Evolutionary conservation across 2,329 filamentous ascomycete species (phyloP).

Genomic region (Huntiella omanensis): DNA sequence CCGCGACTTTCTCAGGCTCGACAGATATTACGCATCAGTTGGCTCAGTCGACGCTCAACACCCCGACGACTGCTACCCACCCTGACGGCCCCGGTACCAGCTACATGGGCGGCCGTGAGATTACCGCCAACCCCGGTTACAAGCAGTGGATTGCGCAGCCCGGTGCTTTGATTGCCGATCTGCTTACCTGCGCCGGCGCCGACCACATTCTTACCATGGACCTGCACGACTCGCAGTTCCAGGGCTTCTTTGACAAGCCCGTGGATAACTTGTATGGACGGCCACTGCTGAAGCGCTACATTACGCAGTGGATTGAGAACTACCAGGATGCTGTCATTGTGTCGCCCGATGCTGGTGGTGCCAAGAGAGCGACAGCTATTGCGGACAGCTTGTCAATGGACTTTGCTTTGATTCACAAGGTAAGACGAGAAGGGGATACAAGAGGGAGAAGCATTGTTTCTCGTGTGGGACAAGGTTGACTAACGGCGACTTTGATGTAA

Average conservation of each 20-base stretch:
- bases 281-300: conserved; percentile 50
- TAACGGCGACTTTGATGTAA: conserved; percentile 5
- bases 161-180: conserved; percentile 81
- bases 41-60: conserved; percentile 43
- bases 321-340: conserved; percentile 80
- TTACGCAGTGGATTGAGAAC: conserved; percentile 65
- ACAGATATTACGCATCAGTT: conserved; percentile 55
- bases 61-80: conserved; percentile 27
- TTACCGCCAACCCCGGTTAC: conserved; percentile 76
- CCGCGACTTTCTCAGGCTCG: conserved; percentile 42
- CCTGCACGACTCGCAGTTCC: conserved; percentile 80
- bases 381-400: conserved; percentile 85
- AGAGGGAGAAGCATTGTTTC: too few species aligned
- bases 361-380: conserved; percentile 88
- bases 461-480: conserved; percentile 4
- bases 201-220: conserved; percentile 97
- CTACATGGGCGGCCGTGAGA: conserved; percentile 22
- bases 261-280: conserved; percentile 93
- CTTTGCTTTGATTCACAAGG: conserved; percentile 97
- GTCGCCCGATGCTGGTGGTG: conserved; percentile 87
- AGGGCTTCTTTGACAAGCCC: conserved; percentile 96
- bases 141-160: conserved; percentile 98
- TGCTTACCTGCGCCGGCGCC: conserved; percentile 85
- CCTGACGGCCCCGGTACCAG: conserved; percentile 14
- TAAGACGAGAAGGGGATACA: conserved; percentile 20